These are phyloP conservation scores for Aspergillus latus DNA, from an alignment of 2,329 filamentous ascomycete genomes.

Conservation along the genomic window DNA sequence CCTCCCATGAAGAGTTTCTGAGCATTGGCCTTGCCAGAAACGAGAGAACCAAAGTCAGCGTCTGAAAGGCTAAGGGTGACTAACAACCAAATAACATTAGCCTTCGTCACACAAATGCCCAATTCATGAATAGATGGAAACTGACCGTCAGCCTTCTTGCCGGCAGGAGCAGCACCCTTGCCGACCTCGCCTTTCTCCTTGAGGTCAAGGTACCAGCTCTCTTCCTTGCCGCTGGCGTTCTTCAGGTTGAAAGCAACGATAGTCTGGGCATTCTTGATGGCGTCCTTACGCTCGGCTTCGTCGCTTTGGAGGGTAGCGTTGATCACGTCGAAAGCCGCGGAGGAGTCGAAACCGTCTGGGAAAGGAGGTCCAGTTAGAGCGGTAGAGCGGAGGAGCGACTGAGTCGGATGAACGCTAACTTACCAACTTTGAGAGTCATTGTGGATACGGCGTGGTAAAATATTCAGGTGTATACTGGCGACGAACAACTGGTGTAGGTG, in stretches of 20 bases:
- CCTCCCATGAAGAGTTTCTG: slow-evolving; percentile 97
- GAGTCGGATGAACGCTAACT: slow-evolving; percentile 24
- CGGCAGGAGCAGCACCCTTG: slow-evolving; percentile 66
- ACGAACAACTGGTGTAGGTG: slow-evolving; percentile 1
- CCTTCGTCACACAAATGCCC: neutral
- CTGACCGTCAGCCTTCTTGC: slow-evolving; percentile 80
- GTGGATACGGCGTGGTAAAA: slow-evolving; percentile 27
- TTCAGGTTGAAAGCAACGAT: slow-evolving; percentile 92
- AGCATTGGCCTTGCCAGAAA: slow-evolving; percentile 85
- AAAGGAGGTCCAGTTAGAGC: slow-evolving; percentile 10
- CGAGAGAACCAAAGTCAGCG: slow-evolving; percentile 79
- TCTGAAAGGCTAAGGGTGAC: slow-evolving; percentile 86
- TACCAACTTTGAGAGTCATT: slow-evolving; percentile 76
- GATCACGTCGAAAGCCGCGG: slow-evolving; percentile 87
- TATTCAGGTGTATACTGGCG: slow-evolving; percentile 2
- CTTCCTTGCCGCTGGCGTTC: slow-evolving; percentile 75
- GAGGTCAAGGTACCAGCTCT: slow-evolving; percentile 93
- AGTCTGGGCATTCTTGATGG: slow-evolving; percentile 83
- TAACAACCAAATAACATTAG: slow-evolving; percentile 36
- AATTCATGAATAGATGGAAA: slow-evolving; percentile 1
- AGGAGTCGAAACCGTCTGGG: slow-evolving; percentile 77
- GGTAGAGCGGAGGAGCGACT: neutral
- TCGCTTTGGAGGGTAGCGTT: slow-evolving; percentile 66
- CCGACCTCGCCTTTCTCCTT: slow-evolving; percentile 84
- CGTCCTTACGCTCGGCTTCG: slow-evolving; percentile 76